Evolutionary conservation across 2,329 filamentous ascomycete genomes (phyloP).

Genomic region (Scedosporium apiospermum): DNA sequence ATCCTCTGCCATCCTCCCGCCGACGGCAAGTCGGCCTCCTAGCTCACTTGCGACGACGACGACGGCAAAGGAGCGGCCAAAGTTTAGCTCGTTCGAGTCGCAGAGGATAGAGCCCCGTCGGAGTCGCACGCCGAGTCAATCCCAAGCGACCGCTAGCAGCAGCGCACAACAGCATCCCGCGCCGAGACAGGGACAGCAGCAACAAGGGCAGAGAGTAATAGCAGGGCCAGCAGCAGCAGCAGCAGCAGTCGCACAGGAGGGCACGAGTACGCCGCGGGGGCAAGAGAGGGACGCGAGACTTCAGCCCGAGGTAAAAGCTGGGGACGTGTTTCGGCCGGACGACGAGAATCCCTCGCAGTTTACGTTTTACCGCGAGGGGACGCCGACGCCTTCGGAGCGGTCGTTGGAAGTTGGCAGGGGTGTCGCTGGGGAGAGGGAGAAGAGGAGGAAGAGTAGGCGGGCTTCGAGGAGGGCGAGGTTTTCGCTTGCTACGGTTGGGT

Average conservation of each 20-base stretch:
- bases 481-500: neutral
- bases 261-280: neutral
- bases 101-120: neutral
- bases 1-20: neutral
- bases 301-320: neutral
- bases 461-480: conserved; percentile 2
- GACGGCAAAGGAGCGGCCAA: neutral
- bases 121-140: neutral
- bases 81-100: neutral
- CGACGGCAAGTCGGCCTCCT: neutral
- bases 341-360: conserved; percentile 2
- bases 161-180: neutral
- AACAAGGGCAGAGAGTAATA: neutral
- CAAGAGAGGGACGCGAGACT: neutral
- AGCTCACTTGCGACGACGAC: neutral
- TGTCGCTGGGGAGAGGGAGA: neutral
- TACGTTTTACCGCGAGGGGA: conserved; percentile 3
- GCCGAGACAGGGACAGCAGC: neutral
- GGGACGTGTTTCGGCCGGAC: neutral
- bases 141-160: neutral
- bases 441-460: neutral
- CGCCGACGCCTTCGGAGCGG: conserved; percentile 4
- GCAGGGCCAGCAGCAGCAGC: neutral
- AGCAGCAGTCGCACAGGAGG: neutral
- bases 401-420: neutral